Evolutionary conservation across 1,284 basidiomycete species (phyloP), one percentile per base, ranked within the genome.

Genomic region (Tylopilus orsonianus): DNA sequence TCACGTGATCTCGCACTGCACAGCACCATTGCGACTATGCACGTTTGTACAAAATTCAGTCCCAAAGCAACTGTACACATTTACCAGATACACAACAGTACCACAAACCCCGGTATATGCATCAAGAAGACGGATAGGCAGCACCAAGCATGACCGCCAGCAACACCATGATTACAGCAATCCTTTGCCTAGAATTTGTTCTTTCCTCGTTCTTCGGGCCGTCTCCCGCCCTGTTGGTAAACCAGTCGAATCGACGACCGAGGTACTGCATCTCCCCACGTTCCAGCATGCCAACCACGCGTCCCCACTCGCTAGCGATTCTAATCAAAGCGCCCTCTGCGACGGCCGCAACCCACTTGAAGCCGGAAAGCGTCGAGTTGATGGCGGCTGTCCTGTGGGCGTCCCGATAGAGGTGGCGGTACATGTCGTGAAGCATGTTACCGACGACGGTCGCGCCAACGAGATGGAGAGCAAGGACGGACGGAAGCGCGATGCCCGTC

Each of bases 231-330:
- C 70, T 60, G 12, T 73, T 66, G 1, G 74, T 65, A 51, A 82
- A 82, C 79, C 79, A 82, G 43, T 82, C 80, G 44, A 83, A 83
- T 6, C 80, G 58, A 24, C 49, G 60, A 0, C 73, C 70, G 14
- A 80, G 41, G 3, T 56, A 52, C 1, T n/a, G 8, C 10, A 67
- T 64, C 57, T 82, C 78, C 1, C 69, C 54, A 9, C 78, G 62
- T 40, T 71, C 67, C 13, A 82, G 16, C 8, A 78, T 56, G 1
- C 81, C 80, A 1, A 73, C 62, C 0, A 72, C 43, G 4, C 79
- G 69, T 0, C 79, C 81, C 40, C 67, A 61, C 52, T 83, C 80
- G 41, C 74, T 79, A 33, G 67, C 67, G 59, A 83, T 69, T 20
- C 80, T 66, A 35, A 83, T 73, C 8, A 80, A 41, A 0, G 75